Evolutionary conservation across 176 grass and related monocot species (phyloP).

Genomic region (Thalia dealbata): DNA sequence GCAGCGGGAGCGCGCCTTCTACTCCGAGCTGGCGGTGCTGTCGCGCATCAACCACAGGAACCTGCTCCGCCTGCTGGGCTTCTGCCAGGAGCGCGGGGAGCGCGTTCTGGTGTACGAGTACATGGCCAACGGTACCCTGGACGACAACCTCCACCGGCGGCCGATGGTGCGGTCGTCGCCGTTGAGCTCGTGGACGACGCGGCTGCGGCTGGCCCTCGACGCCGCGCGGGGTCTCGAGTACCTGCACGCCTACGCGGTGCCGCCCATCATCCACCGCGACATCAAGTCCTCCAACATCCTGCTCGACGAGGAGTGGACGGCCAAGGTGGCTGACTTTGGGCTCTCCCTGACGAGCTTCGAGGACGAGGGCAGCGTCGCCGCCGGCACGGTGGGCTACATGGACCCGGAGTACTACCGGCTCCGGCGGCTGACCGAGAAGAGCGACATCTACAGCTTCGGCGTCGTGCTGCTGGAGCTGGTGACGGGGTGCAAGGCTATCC

Average conservation of each 20-base stretch:
- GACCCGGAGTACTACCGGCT: conserved; percentile 94
- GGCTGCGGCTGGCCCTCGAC: conserved; percentile 68
- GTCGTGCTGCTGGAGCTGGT: conserved; percentile 79
- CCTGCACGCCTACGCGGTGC: conserved; percentile 92
- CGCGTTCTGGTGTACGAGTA: conserved; percentile 14
- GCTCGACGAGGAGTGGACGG: conserved; percentile 73
- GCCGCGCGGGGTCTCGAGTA: conserved; percentile 86
- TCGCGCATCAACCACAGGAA: conserved; percentile 23
- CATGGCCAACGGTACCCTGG: conserved; percentile 4
- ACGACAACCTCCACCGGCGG: conserved; percentile 38
- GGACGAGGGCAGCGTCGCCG: conserved; percentile 24
- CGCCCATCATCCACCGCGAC: conserved; percentile 86
- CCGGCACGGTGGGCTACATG: conserved; percentile 85
- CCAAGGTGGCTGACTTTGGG: conserved; percentile 92
- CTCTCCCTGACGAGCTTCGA: conserved; percentile 44
- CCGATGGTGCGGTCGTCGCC: conserved; percentile 18
- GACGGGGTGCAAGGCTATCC: conserved; percentile 69
- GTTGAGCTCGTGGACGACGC: conserved; percentile 54
- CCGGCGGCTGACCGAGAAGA: conserved; percentile 67
- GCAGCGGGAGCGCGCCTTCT: conserved; percentile 48
- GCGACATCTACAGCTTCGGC: conserved; percentile 97
- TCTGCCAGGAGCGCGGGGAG: conserved; percentile 16
- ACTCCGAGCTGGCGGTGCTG: conserved; percentile 43
- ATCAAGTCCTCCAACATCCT: conserved; percentile 94
- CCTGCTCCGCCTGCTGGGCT: conserved; percentile 13